phyloP scores from a whole-genome alignment of 1,284 basidiomycete genomes.

The Pisolithus thermaeus region DNA sequence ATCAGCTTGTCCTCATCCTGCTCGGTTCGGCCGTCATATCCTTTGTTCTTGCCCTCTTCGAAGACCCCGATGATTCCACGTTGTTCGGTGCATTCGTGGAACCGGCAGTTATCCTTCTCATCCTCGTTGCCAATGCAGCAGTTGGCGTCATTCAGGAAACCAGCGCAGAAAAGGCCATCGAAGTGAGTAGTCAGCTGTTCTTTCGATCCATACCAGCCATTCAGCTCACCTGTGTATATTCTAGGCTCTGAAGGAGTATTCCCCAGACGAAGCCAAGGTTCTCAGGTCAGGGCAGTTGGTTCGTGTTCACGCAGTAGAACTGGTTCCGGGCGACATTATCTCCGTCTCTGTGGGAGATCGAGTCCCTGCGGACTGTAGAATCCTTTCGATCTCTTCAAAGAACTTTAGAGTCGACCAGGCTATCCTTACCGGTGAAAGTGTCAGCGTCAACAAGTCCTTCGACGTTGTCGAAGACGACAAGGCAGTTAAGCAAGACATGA shows the following conservation, averaged over 20 bases:
- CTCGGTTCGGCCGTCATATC: constrained; percentile 89
- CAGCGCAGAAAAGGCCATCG: constrained; percentile 92
- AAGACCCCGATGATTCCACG: constrained; percentile 63
- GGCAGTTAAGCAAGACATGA: constrained; percentile 96
- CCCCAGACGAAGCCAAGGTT: constrained; percentile 92
- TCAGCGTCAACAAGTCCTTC: constrained; percentile 77
- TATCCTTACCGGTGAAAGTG: constrained; percentile 89
- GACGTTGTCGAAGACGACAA: constrained; percentile 59
- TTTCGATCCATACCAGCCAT: not conserved
- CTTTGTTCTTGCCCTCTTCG: constrained; percentile 83
- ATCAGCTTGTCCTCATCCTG: constrained; percentile 92
- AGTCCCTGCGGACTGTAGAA: constrained; percentile 88
- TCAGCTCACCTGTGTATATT: constrained; percentile 4
- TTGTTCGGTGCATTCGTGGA: constrained; percentile 85
- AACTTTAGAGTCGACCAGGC: constrained; percentile 93
- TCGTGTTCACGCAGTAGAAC: constrained; percentile 76
- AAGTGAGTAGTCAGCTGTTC: constrained; percentile 50
- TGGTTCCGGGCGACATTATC: constrained; percentile 93
- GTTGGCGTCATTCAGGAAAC: constrained; percentile 95
- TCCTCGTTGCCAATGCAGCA: constrained; percentile 88
- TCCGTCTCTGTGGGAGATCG: constrained; percentile 89
- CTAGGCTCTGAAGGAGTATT: constrained; percentile 90
- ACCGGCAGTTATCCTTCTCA: constrained; percentile 88
- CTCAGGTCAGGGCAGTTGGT: constrained; percentile 66
- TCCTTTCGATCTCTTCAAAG: constrained; percentile 85